Conservation (phyloP, 1,139 yeast genomes). For the Suhomyces kunorum region DNA sequence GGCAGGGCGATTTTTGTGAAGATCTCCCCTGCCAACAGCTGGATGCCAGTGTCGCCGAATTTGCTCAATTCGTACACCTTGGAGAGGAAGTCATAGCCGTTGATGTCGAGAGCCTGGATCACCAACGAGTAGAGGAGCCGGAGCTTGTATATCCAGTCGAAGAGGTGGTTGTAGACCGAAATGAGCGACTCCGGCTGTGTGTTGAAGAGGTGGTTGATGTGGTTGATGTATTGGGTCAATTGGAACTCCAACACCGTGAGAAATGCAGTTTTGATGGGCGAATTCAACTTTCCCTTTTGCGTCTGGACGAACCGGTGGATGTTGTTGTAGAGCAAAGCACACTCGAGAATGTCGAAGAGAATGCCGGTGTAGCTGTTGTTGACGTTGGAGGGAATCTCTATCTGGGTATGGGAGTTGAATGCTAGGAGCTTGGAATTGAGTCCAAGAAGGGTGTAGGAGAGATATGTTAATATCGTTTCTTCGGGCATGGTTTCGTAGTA, state of each 20-base stretch:
- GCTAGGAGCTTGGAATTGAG: conserved; percentile 65
- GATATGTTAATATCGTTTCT: conserved; percentile 51
- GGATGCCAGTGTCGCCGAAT: conserved; percentile 64
- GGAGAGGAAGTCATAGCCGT: conserved; percentile 61
- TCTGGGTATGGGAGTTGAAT: conserved; percentile 34
- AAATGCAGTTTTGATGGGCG: conserved; percentile 68
- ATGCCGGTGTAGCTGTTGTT: conserved; percentile 61
- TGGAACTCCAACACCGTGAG: conserved; percentile 55
- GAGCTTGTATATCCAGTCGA: conserved; percentile 53
- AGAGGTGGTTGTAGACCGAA: conserved; percentile 46
- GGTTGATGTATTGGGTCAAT: conserved; percentile 53
- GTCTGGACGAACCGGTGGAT: conserved; percentile 37
- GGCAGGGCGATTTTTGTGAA: conserved; percentile 56
- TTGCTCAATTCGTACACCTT: conserved; percentile 51
- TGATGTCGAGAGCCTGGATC: conserved; percentile 32
- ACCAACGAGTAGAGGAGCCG: conserved; percentile 55
- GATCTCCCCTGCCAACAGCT: conserved; percentile 44
- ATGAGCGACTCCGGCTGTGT: conserved; percentile 37
- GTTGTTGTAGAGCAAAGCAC: conserved; percentile 64
- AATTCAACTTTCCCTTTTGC: conserved; percentile 29
- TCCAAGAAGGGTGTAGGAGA: conserved; percentile 72
- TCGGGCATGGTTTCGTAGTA: conserved; percentile 46
- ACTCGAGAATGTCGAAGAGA: conserved; percentile 63
- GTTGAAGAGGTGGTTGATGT: conserved; percentile 54
- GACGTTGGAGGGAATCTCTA: conserved; percentile 53